Percentiles rank a stretch among this genome's conserved stretches.
Conservation (phyloP, 148 eudicot genomes). For the Silene latifolia region DNA sequence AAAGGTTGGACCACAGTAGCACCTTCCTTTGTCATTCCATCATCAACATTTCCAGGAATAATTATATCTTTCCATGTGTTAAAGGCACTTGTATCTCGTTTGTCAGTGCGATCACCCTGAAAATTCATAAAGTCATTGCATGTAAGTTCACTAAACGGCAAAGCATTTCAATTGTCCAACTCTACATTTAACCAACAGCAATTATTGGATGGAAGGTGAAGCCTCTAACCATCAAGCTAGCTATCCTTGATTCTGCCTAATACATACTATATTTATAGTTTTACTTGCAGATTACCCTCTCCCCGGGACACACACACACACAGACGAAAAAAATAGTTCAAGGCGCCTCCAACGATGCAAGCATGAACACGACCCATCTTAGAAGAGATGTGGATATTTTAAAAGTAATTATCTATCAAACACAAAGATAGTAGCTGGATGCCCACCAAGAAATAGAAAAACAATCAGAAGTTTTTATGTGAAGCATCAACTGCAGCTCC, state of each 20-base stretch:
- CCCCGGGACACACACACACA: too few relatives aligned
- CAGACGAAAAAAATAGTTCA: background rate
- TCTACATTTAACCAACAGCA: background rate
- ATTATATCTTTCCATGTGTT: slow-evolving; percentile 96
- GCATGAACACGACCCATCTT: background rate
- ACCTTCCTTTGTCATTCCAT: slow-evolving; percentile 65
- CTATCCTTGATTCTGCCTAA: too few relatives aligned
- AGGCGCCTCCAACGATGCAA: background rate
- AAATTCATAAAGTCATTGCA: slow-evolving; percentile 17
- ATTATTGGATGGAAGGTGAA: background rate
- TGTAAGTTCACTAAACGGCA: background rate
- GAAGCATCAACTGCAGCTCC: too few relatives aligned
- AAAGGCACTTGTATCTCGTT: slow-evolving; percentile 81
- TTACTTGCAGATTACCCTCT: too few relatives aligned
- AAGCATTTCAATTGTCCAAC: background rate
- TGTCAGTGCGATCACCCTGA: slow-evolving; percentile 96
- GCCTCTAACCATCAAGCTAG: background rate
- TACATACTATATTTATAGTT: too few relatives aligned
- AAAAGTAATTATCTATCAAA: background rate
- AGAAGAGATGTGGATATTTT: background rate
- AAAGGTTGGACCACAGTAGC: slow-evolving; percentile 60
- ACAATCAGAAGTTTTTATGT: too few relatives aligned
- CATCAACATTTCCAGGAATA: slow-evolving; percentile 94
- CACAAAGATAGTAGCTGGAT: background rate
- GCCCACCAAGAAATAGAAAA: too few relatives aligned